Evolutionary conservation across 148 eudicot species (phyloP).

Genomic region (Rhododendron williamsianum): DNA sequence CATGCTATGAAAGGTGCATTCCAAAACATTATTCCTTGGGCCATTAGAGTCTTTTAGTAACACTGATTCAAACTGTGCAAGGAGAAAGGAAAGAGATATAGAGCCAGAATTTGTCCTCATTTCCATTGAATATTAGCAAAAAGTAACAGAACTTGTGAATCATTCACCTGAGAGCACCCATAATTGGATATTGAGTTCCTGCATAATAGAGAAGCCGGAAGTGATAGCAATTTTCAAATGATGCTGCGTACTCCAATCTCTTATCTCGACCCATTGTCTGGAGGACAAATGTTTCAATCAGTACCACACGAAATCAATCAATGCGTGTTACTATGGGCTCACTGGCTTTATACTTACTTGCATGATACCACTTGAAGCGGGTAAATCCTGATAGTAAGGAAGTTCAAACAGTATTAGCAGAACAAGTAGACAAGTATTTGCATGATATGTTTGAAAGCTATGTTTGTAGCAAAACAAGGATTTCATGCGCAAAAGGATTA

Average conservation of each 20-base stretch:
- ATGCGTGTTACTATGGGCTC: neutral
- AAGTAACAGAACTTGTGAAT: neutral
- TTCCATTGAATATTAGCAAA: neutral
- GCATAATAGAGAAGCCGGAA: slow-evolving; percentile 87
- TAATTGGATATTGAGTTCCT: slow-evolving; percentile 95
- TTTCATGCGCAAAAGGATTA: neutral
- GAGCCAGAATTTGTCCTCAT: neutral
- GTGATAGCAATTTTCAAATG: slow-evolving; percentile 78
- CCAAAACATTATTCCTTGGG: neutral
- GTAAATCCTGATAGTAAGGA: slow-evolving; percentile 62
- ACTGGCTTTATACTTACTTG: slow-evolving; percentile 55
- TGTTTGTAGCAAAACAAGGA: neutral
- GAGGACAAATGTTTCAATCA: slow-evolving; percentile 14
- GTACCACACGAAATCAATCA: slow-evolving; percentile 11
- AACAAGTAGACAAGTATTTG: neutral
- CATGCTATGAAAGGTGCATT: neutral
- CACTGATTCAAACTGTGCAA: neutral
- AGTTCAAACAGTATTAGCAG: slow-evolving; percentile 14
- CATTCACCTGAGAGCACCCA: slow-evolving; percentile 90
- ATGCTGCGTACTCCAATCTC: slow-evolving; percentile 90
- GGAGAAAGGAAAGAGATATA: neutral
- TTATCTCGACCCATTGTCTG: slow-evolving; percentile 98
- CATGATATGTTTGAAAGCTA: neutral
- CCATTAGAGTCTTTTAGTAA: neutral
- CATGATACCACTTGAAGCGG: slow-evolving; percentile 94